Base-by-base conservation (phyloP, 2,329 filamentous ascomycete species). In the Acarospora socialis region DNA sequence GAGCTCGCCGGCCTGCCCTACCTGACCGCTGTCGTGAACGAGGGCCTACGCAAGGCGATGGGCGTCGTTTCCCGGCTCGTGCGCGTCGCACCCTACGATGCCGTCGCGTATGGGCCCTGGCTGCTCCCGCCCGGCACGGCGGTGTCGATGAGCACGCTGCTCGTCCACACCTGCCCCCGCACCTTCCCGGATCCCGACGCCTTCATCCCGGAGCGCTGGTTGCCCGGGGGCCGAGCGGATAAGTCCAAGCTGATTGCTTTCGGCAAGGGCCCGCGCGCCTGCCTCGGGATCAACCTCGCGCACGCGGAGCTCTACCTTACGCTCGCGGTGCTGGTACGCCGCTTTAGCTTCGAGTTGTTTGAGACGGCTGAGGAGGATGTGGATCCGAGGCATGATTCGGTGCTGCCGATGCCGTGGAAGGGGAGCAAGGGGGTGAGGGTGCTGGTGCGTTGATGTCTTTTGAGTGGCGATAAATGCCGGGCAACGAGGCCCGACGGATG, bases 21-120 rank as follows among this genome's bases (percentile, higher is more conserved):
- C 32, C 47, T 66, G 7, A 49, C 53, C 3, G 58, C 56, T 1
- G 39, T 55, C 7, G 49, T 61, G 5, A 43, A 48, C 20, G 59
- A 62, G 37, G 43, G 52, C 0, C 37, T 64, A 5, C 55, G 63
- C 3, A 33, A 65, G 3, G 55, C 57, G 9, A 59, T 56, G 5
- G 57, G 54, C 1, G 51, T 56, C 47, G n/a, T n/a, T n/a, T n/a
- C 24, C 44, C 38, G 41, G 33, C 52, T 44, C 39, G 49, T 32
- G 33, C 54, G 41, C 31, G 48, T 40, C 36, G 50, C 39, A 2
- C 50, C 51, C 3, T 44, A 54, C 21, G 47, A 45, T 3, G 38
- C 47, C 13, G 29, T 56, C 5, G 33, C 46, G 1, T 55, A 24
- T 13, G 14, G 14, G 4, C 3, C n/a, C 3, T 7, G 14, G n/a